phyloP scores from a whole-genome alignment of 345 rosid species.

The Murraya paniculata region DNA sequence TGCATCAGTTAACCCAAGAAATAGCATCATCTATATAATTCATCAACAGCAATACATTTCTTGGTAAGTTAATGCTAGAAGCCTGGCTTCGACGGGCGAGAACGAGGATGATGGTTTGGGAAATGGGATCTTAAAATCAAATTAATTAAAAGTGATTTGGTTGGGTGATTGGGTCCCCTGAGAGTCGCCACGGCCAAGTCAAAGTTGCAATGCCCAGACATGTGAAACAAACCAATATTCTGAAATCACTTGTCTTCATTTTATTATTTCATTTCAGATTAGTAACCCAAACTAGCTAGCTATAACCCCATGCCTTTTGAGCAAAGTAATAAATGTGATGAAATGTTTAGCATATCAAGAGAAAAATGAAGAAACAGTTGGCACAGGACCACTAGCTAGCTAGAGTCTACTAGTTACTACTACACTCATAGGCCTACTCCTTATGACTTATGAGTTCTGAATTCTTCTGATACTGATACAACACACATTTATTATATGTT shows the following conservation, averaged over 20 bases:
- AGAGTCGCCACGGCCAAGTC: background rate
- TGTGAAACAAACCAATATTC: slow-evolving; percentile 4
- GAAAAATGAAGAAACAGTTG: background rate
- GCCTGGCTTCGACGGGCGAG: background rate
- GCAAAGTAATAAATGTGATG: background rate
- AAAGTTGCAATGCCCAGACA: slow-evolving; percentile 7
- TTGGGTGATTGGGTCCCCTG: background rate
- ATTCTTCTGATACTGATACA: background rate
- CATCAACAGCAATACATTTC: no score
- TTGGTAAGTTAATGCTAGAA: no score
- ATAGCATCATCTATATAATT: background rate
- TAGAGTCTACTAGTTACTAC: background rate
- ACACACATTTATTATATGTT: background rate
- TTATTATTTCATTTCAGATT: background rate
- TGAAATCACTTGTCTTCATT: background rate
- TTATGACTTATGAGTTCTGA: background rate
- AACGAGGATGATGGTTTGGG: background rate
- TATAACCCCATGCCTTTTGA: background rate
- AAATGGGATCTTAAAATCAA: background rate
- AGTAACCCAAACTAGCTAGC: background rate
- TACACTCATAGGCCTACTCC: background rate
- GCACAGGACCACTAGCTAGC: slow-evolving; percentile 2
- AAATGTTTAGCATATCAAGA: background rate
- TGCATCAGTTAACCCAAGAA: background rate
- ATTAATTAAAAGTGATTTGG: background rate